Percentiles rank a stretch among this genome's conserved stretches.
Evolutionary conservation across 768 basidiomycete species (phyloP).

Genomic region (Suillus weaverae): DNA sequence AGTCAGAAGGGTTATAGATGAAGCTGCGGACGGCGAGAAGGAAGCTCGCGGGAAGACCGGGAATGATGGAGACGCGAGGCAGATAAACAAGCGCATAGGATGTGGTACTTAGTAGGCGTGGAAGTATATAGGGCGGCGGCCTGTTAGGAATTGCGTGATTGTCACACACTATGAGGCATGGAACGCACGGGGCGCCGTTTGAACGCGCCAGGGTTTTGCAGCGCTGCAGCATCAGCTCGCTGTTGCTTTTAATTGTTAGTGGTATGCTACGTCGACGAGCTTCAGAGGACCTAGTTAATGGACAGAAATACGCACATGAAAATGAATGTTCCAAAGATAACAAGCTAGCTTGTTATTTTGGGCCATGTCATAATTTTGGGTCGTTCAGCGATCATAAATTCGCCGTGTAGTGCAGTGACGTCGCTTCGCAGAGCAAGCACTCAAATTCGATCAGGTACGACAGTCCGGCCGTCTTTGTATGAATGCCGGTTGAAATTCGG

Average conservation of each 20-base stretch:
- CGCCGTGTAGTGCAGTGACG: constrained; percentile 10
- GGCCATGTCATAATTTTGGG: constrained; percentile 28
- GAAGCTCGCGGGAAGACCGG: constrained; percentile 27
- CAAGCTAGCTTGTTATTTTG: constrained; percentile 32
- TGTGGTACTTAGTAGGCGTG: constrained; percentile 18
- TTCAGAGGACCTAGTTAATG: constrained; percentile 23
- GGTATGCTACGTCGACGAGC: not conserved
- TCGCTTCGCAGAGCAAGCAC: constrained; percentile 22
- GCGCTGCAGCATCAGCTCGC: not conserved
- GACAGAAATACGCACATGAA: constrained; percentile 21
- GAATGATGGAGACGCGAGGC: constrained; percentile 16
- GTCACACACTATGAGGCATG: constrained; percentile 19
- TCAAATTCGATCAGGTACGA: constrained; percentile 26
- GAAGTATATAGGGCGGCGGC: constrained; percentile 25
- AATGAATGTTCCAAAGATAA: constrained; percentile 10
- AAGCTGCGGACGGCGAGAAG: constrained; percentile 32
- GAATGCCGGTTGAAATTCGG: constrained; percentile 21
- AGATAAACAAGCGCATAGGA: constrained; percentile 10
- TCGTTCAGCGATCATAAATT: constrained; percentile 16
- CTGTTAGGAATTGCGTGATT: constrained; percentile 16
- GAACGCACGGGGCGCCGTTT: constrained; percentile 11
- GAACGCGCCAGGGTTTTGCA: not conserved
- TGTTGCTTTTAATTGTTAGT: not conserved
- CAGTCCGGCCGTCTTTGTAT: constrained; percentile 9
- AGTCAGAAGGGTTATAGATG: constrained; percentile 19